These are phyloP conservation scores for Corchorus capsularis DNA, from an alignment of 345 rosid species.

Conservation along the genomic window DNA sequence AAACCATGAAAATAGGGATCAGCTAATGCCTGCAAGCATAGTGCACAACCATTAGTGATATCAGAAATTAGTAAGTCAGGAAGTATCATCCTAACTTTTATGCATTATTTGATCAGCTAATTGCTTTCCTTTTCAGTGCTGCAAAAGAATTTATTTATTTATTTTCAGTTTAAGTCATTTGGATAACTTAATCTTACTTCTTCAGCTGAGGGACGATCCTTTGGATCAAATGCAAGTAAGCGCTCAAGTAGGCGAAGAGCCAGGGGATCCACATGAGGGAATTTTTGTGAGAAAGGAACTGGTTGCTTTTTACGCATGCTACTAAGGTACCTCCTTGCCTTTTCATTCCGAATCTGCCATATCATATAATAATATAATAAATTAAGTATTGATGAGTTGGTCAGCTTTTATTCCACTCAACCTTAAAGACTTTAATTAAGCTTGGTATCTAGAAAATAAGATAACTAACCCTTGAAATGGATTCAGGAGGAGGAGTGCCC, in stretches of 20 bases:
- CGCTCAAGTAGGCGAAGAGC: slow-evolving; percentile 77
- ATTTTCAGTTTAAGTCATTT: neutral
- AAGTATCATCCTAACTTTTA: too few relatives aligned
- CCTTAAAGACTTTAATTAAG: neutral
- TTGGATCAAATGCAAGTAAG: slow-evolving; percentile 95
- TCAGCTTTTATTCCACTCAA: too few relatives aligned
- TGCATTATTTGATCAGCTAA: too few relatives aligned
- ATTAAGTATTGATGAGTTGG: too few relatives aligned
- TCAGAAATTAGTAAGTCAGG: slow-evolving; percentile 8
- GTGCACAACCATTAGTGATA: slow-evolving; percentile 12
- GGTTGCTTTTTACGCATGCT: slow-evolving; percentile 89
- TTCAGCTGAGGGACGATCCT: slow-evolving; percentile 93
- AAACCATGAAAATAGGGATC: slow-evolving; percentile 89
- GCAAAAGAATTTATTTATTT: neutral
- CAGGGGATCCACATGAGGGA: slow-evolving; percentile 78
- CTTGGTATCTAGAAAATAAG: slow-evolving; percentile 13
- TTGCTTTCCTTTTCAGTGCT: neutral
- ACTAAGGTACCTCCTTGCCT: slow-evolving; percentile 94
- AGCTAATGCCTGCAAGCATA: slow-evolving; percentile 70
- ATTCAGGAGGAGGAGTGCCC: slow-evolving; percentile 87
- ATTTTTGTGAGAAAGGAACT: slow-evolving; percentile 79
- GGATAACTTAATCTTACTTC: slow-evolving; percentile 34
- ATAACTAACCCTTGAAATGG: slow-evolving; percentile 68
- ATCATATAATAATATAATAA: too few relatives aligned
- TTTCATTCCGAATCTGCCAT: slow-evolving; percentile 90